These are phyloP conservation scores for Acanthamoeba lenticulata DNA, from an alignment of 208 protist species.

Conservation along the genomic window DNA sequence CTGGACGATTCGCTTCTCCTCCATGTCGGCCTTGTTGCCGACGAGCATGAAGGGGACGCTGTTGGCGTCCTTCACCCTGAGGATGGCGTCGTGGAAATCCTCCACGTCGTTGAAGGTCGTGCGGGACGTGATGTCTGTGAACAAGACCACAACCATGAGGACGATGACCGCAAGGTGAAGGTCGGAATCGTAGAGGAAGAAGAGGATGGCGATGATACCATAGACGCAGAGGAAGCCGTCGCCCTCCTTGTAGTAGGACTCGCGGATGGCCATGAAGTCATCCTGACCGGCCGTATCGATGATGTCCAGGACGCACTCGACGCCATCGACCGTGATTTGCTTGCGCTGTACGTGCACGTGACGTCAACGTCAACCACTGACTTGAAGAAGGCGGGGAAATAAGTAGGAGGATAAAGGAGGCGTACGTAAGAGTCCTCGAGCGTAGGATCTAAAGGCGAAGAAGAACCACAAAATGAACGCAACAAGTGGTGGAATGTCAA, in stretches of 20 bases:
- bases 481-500: neutral
- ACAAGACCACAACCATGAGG: neutral
- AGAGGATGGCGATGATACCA: neutral
- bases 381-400: neutral
- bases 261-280: slow-evolving; percentile 78
- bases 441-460: neutral
- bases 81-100: slow-evolving; percentile 42
- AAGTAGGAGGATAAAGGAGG: too few species aligned
- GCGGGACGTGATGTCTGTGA: slow-evolving; percentile 3
- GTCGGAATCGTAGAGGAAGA: neutral
- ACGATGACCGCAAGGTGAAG: neutral
- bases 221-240: slow-evolving; percentile 59
- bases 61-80: slow-evolving; percentile 52
- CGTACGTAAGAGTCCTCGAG: slow-evolving; percentile 52
- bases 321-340: slow-evolving; percentile 59
- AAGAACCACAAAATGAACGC: neutral
- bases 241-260: slow-evolving; percentile 66
- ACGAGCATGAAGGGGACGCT: slow-evolving; percentile 61
- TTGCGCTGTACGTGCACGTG: neutral
- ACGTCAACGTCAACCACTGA: neutral
- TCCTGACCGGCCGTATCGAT: slow-evolving; percentile 80
- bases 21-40: slow-evolving; percentile 87
- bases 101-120: slow-evolving; percentile 56
- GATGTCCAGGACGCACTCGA: slow-evolving; percentile 71
- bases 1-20: slow-evolving; percentile 80